These are phyloP conservation scores for Spergularia bocconei DNA, from an alignment of 148 eudicot genomes.

Conservation along the genomic window DNA sequence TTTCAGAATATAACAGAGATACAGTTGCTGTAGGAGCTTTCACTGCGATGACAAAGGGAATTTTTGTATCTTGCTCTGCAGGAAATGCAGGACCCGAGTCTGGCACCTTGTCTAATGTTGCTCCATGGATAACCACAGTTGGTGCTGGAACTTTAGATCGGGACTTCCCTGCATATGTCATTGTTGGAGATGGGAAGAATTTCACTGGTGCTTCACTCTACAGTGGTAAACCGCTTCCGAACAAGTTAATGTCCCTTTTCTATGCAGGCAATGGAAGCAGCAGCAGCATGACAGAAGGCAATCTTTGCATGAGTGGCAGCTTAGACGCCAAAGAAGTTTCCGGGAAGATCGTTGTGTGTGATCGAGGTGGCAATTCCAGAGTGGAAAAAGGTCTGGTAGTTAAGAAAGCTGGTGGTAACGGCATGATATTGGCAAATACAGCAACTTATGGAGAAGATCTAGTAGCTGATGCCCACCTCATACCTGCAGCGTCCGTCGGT, in stretches of 20 bases:
- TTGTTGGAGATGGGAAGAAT: conserved; percentile 61
- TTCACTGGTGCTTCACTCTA: conserved; percentile 68
- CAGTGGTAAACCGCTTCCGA: conserved; percentile 54
- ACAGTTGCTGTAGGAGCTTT: conserved; percentile 70
- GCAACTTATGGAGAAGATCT: conserved; percentile 63
- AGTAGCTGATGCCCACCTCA: conserved; percentile 75
- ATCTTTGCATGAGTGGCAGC: conserved; percentile 55
- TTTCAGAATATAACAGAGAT: conserved; percentile 55
- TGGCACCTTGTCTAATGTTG: conserved; percentile 60
- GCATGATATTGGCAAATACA: conserved; percentile 74
- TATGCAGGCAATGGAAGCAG: conserved; percentile 45
- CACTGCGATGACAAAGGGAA: conserved; percentile 56
- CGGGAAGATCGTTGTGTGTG: conserved; percentile 82
- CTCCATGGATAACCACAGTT: conserved; percentile 91
- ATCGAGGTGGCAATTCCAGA: conserved; percentile 64
- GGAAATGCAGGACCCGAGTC: conserved; percentile 77
- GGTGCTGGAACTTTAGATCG: conserved; percentile 89
- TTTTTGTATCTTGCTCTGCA: conserved; percentile 68
- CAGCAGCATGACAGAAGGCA: conserved; percentile 47
- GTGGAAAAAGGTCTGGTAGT: conserved; percentile 65
- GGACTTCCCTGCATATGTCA: conserved; percentile 61
- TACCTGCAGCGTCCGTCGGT: conserved; percentile 62
- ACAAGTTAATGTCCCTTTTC: conserved; percentile 40
- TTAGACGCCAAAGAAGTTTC: conserved; percentile 43
- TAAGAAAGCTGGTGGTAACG: conserved; percentile 63